Base-by-base conservation (phyloP, 225 moss, liverwort and hornwort genomes). In the Antitrichia curtipendula region DNA sequence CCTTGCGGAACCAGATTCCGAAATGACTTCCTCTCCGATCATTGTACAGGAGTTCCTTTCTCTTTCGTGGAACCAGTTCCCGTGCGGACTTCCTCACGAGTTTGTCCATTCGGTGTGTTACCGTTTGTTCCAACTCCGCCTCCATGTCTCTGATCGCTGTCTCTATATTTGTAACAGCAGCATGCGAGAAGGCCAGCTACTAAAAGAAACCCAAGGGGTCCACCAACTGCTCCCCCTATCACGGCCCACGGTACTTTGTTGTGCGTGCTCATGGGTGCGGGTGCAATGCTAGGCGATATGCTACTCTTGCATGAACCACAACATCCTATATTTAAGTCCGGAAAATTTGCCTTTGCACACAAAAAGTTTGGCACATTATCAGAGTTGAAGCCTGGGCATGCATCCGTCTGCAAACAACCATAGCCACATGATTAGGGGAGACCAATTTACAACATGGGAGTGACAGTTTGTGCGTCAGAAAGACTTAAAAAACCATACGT, bases 101-200 rank as follows among this genome's bases (percentile, higher is more conserved):
- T n/a, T n/a, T n/a, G n/a, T n/a, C n/a, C n/a, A n/a, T n/a, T n/a
- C n/a, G n/a, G n/a, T n/a, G n/a, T n/a, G n/a, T n/a, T n/a, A n/a
- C n/a, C n/a, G n/a, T n/a, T n/a, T n/a, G n/a, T n/a, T n/a, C n/a
- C n/a, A n/a, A n/a, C 13, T 7, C 7, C 7, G 3, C 14, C 7
- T 62, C 9, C 13, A 32, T 4, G 13, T 62, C 32, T 16, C 15
- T 7, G 1, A 6, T 7, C 21, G 12, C 1, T 41, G 6, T 16
- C 2, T 27, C 14, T 9, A 9, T 3, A 0, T 41, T 1, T 28
- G 16, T 9, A 4, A 6, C 6, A 56, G 9, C 25, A 6, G 16
- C 0, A 28, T 18, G 25, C 10, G 77, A 53, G 9, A 52, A n/a
- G 2, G 40, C 16, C 28, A 18, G 3, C 19, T 27, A 40, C 13